A percentile compares a stretch with the other conserved stretches of the same genome.
These are phyloP conservation scores for Arabidopsis suecica DNA, from an alignment of 345 rosid species.

Conservation along the genomic window DNA sequence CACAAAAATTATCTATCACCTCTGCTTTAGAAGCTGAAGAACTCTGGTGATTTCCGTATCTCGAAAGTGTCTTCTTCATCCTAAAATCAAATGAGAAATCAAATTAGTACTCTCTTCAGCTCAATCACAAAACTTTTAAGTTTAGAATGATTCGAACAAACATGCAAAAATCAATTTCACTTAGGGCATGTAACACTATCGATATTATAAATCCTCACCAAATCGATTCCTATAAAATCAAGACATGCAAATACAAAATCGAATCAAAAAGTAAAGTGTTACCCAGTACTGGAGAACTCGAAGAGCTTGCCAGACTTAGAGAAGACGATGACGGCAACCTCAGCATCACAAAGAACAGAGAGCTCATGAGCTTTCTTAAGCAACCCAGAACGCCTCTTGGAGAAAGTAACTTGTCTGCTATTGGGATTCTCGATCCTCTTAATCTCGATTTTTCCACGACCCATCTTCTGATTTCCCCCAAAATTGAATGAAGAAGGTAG, in stretches of 20 bases:
- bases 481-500: slow-evolving; percentile 18
- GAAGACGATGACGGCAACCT: slow-evolving; percentile 92
- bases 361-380: slow-evolving; percentile 91
- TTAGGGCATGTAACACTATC: not conserved
- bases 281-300: slow-evolving; percentile 86
- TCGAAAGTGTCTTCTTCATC: slow-evolving; percentile 76
- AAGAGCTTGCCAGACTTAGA: slow-evolving; percentile 92
- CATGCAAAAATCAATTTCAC: slow-evolving; percentile 35
- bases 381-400: slow-evolving; percentile 89
- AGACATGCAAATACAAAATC: slow-evolving; percentile 27
- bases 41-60: slow-evolving; percentile 64
- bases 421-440: slow-evolving; percentile 93
- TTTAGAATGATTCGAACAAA: slow-evolving; percentile 27
- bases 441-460: slow-evolving; percentile 94
- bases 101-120: not conserved
- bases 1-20: slow-evolving; percentile 47
- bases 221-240: not conserved
- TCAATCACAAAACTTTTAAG: slow-evolving; percentile 6
- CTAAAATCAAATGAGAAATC: slow-evolving; percentile 45
- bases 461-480: slow-evolving; percentile 53
- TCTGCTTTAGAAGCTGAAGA: slow-evolving; percentile 62
- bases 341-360: slow-evolving; percentile 90
- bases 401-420: slow-evolving; percentile 97
- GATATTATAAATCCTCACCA: not conserved
- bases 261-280: slow-evolving; percentile 2